phyloP scores from a whole-genome alignment of 129 eudicot genomes.

The Kitagawia praeruptora region DNA sequence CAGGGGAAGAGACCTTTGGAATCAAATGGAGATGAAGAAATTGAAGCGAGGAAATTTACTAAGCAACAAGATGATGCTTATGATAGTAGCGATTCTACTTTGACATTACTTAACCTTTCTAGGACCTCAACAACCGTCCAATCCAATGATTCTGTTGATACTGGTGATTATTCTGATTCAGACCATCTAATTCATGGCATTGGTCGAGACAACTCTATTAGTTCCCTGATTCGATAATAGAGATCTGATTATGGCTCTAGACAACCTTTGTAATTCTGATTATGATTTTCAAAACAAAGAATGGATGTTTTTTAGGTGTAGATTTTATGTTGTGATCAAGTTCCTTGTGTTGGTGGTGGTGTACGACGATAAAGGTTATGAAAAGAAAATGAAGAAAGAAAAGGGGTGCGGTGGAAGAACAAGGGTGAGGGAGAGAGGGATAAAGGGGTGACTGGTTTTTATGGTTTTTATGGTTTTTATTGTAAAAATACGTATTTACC shows the following conservation, averaged over 20 bases:
- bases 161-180: conserved; percentile 40
- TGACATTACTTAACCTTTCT: conserved; percentile 33
- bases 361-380: no score
- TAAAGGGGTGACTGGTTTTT: no score
- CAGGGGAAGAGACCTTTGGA: conserved; percentile 47
- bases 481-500: no score
- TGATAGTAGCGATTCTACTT: conserved; percentile 27
- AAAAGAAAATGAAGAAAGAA: no score
- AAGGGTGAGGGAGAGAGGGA: no score
- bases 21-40: conserved; percentile 34
- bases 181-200: conserved; percentile 47
- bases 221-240: conserved; percentile 58
- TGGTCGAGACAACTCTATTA: conserved; percentile 66
- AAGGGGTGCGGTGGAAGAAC: no score
- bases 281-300: no score
- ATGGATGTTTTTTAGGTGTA: no score
- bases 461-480: no score
- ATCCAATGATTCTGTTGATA: conserved; percentile 22
- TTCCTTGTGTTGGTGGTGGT: no score
- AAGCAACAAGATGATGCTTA: conserved; percentile 20
- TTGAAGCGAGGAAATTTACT: conserved; percentile 20
- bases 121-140: conserved; percentile 19
- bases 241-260: conserved; percentile 61
- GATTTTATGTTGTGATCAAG: no score
- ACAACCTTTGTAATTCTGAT: no score